Conservation (phyloP, 2,329 filamentous ascomycete genomes). For the Alternaria sp. region DNA sequence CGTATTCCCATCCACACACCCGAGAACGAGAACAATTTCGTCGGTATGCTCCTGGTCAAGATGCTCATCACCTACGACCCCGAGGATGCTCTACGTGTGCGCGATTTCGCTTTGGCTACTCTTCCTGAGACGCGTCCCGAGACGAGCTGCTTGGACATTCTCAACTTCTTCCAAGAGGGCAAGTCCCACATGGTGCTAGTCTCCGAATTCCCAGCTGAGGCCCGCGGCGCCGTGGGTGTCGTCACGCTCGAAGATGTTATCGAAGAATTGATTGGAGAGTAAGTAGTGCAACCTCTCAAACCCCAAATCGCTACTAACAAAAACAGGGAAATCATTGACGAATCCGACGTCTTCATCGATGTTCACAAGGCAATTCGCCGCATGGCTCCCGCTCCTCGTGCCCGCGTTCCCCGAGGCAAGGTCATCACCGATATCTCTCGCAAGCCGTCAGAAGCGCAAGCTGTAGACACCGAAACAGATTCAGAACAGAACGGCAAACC, state of each 20-base stretch:
- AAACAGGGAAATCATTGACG: slow-evolving; percentile 91
- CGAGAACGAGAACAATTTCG: slow-evolving; percentile 84
- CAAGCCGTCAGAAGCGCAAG: slow-evolving; percentile 34
- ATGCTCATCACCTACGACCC: slow-evolving; percentile 99
- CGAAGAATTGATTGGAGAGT: slow-evolving; percentile 98
- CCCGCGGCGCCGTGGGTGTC: slow-evolving; percentile 88
- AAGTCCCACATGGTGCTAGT: slow-evolving; percentile 99
- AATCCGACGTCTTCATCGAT: slow-evolving; percentile 97
- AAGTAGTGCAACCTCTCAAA: slow-evolving; percentile 53
- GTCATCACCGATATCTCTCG: slow-evolving; percentile 57
- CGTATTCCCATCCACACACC: slow-evolving; percentile 92
- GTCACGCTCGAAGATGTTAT: slow-evolving; percentile 98
- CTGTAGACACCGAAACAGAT: slow-evolving; percentile 28
- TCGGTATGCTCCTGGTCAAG: slow-evolving; percentile 98
- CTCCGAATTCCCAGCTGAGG: slow-evolving; percentile 87
- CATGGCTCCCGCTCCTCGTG: slow-evolving; percentile 82
- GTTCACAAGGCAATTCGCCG: slow-evolving; percentile 97
- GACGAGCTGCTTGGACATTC: slow-evolving; percentile 96
- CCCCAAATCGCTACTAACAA: slow-evolving; percentile 15
- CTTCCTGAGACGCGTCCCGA: slow-evolving; percentile 93
- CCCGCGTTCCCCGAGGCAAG: slow-evolving; percentile 67
- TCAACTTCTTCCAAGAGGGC: slow-evolving; percentile 99
- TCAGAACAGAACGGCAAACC: slow-evolving; percentile 27
- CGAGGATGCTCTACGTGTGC: slow-evolving; percentile 85
- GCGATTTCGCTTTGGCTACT: slow-evolving; percentile 91